These are phyloP conservation scores for Didymella arachidicola DNA, from an alignment of 2,329 filamentous ascomycete genomes.

Conservation along the genomic window DNA sequence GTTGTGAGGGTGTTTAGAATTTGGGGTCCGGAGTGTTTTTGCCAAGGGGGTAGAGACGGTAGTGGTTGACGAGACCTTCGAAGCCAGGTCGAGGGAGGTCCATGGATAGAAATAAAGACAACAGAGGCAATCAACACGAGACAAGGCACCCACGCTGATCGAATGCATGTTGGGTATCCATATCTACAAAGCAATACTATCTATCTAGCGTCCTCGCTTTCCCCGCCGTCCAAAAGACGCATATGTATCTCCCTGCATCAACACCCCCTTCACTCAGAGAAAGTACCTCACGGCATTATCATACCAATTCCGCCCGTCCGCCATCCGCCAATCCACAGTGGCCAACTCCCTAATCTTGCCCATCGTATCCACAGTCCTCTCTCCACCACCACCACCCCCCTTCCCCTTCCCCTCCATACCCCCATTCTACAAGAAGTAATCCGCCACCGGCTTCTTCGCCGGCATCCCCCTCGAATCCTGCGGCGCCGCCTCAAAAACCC, in stretches of 20 bases:
- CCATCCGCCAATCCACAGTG: neutral
- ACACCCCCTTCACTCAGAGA: neutral
- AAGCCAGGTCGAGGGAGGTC: too few relatives aligned
- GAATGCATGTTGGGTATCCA: too few relatives aligned
- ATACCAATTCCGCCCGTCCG: neutral
- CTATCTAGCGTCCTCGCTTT: neutral
- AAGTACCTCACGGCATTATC: neutral
- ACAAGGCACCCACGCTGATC: too few relatives aligned
- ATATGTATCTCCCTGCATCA: too few relatives aligned
- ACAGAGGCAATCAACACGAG: too few relatives aligned
- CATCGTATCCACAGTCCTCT: neutral
- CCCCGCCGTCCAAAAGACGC: neutral
- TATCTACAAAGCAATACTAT: neutral
- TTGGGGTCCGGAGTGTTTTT: too few relatives aligned
- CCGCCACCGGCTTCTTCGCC: slow-evolving; percentile 95
- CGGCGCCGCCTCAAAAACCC: slow-evolving; percentile 95
- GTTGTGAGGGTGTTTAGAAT: too few relatives aligned
- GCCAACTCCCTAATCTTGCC: neutral
- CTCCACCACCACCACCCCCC: neutral
- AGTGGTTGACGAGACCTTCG: too few relatives aligned
- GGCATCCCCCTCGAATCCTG: slow-evolving; percentile 98
- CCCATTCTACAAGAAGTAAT: slow-evolving; percentile 78
- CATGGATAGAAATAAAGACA: too few relatives aligned
- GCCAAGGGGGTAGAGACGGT: too few relatives aligned
- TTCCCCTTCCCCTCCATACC: neutral